These are phyloP conservation scores for Phytophthora citrophthora DNA, from an alignment of 352 stramenopile species.

Conservation along the genomic window DNA sequence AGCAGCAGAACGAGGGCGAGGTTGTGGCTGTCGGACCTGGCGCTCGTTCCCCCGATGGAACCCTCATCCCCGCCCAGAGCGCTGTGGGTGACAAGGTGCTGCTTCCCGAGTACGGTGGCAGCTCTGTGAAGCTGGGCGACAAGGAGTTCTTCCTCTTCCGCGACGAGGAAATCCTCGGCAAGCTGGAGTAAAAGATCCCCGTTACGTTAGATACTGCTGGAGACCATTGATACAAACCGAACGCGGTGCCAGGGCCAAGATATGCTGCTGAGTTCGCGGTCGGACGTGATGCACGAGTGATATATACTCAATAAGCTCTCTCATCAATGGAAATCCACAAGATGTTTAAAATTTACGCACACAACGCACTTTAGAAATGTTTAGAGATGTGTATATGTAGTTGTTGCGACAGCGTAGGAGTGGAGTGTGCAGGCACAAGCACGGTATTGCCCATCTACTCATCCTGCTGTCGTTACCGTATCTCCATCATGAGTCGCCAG, in stretches of 20 bases:
- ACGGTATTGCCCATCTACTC: not conserved
- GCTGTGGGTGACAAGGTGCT: conserved; percentile 95
- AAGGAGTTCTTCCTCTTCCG: conserved; percentile 95
- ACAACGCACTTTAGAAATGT: not conserved
- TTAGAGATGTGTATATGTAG: too few relatives aligned
- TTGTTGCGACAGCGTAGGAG: too few relatives aligned
- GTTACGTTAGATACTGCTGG: too few relatives aligned
- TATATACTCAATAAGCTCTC: conserved; percentile 1
- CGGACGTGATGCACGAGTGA: conserved; percentile 10
- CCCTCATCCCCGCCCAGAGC: conserved; percentile 87
- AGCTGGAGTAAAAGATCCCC: conserved; percentile 83
- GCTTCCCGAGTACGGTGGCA: conserved; percentile 96
- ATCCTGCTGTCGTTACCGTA: conserved; percentile 3
- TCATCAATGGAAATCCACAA: too few relatives aligned
- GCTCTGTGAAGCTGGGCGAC: conserved; percentile 91
- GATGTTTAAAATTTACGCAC: not conserved
- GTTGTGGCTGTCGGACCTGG: conserved; percentile 95
- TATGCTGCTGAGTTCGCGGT: conserved; percentile 5
- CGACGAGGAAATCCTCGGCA: conserved; percentile 97
- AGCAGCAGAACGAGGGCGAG: conserved; percentile 95
- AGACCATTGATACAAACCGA: too few relatives aligned
- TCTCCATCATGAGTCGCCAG: conserved; percentile 52
- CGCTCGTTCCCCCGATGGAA: conserved; percentile 88
- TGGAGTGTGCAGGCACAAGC: conserved; percentile 1
- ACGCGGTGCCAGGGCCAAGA: not conserved